Conservation (phyloP, 106 monocot genomes). For the Acorus gramineus region DNA sequence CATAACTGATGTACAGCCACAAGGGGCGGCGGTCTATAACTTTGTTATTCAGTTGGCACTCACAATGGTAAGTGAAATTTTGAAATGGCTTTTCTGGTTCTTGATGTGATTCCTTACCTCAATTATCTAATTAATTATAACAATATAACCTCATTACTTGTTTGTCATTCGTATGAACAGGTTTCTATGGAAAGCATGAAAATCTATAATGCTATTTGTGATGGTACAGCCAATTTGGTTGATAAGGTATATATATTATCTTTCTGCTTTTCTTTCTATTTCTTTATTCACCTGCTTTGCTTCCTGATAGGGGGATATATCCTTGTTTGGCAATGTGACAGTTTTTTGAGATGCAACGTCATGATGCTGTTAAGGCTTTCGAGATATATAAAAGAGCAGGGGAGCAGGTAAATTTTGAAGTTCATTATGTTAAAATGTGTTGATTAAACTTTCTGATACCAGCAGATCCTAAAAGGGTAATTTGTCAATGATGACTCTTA, state of each 20-base stretch:
- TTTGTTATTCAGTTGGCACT: slow-evolving; percentile 79
- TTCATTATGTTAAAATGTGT: neutral
- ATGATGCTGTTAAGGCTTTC: slow-evolving; percentile 80
- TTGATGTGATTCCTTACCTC: neutral
- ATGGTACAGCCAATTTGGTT: slow-evolving; percentile 80
- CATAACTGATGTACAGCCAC: slow-evolving; percentile 60
- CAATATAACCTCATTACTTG: slow-evolving; percentile 2
- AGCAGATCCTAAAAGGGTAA: no score
- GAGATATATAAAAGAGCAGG: slow-evolving; percentile 75
- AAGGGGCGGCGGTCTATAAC: slow-evolving; percentile 70
- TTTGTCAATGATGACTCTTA: no score
- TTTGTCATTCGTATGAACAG: slow-evolving; percentile 26
- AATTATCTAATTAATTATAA: neutral
- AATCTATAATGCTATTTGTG: slow-evolving; percentile 75
- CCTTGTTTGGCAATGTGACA: slow-evolving; percentile 18
- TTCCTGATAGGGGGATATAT: neutral
- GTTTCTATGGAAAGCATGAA: slow-evolving; percentile 83
- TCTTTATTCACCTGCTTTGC: neutral
- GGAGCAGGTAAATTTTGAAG: slow-evolving; percentile 48
- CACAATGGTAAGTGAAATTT: slow-evolving; percentile 43
- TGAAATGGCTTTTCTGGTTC: neutral
- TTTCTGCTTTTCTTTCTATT: slow-evolving; percentile 1
- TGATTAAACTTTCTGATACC: neutral
- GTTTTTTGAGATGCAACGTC: slow-evolving; percentile 98
- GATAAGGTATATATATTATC: slow-evolving; percentile 64